These are phyloP conservation scores for Annona cherimola DNA, from an alignment of 164 flowering plant genomes.

Conservation along the genomic window DNA sequence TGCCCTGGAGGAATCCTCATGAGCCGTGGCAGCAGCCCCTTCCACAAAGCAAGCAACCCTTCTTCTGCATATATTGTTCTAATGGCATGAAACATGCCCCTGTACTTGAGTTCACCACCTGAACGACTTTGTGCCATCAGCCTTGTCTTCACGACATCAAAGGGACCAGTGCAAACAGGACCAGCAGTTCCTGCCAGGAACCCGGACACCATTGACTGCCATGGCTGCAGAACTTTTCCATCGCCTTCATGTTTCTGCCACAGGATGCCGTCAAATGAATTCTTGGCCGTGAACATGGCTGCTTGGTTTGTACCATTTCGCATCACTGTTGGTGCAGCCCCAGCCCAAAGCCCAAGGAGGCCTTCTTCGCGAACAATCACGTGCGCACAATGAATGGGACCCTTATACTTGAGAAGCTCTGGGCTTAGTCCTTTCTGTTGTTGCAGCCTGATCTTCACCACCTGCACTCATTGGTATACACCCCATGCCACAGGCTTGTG, in stretches of 20 bases:
- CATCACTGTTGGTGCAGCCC: constrained; percentile 97
- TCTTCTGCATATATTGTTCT: constrained; percentile 81
- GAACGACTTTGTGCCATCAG: constrained; percentile 83
- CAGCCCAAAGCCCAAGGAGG: constrained; percentile 87
- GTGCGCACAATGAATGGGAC: constrained; percentile 92
- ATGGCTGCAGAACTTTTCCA: constrained; percentile 73
- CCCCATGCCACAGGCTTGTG: background rate
- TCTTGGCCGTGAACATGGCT: constrained; percentile 95
- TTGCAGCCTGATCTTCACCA: constrained; percentile 92
- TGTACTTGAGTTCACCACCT: constrained; percentile 64
- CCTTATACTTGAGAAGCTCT: constrained; percentile 85
- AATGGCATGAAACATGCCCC: constrained; percentile 90
- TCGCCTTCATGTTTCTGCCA: constrained; percentile 99
- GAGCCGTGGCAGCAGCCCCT: constrained; percentile 86
- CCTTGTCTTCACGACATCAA: constrained; percentile 96
- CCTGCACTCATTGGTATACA: constrained; percentile 43
- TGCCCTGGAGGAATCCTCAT: constrained; percentile 99
- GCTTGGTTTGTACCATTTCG: constrained; percentile 98
- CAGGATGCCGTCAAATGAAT: constrained; percentile 61
- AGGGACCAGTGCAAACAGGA: constrained; percentile 95
- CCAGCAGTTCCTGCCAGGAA: constrained; percentile 97
- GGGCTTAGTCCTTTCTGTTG: constrained; percentile 85
- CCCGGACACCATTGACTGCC: constrained; percentile 99
- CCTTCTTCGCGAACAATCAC: constrained; percentile 86
- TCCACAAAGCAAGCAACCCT: constrained; percentile 87